phyloP scores from a whole-genome alignment of 768 basidiomycete genomes.

The Psilocybe azurescens region DNA sequence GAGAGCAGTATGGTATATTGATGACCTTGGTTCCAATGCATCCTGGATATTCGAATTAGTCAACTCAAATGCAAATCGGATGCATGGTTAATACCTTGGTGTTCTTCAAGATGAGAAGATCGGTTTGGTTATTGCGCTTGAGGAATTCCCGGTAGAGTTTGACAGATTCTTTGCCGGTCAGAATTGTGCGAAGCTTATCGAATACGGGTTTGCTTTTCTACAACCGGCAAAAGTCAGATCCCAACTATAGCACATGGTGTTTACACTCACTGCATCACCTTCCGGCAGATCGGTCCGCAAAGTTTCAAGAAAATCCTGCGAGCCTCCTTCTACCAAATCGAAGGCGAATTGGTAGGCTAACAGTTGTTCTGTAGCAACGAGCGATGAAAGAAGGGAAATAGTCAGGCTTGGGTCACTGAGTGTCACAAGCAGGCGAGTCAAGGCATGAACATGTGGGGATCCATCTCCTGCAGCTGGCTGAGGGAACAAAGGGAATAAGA shows the following conservation, averaged over 20 bases:
- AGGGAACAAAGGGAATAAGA: slow-evolving; percentile 87
- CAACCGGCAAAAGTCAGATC: not conserved
- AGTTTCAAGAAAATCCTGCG: slow-evolving; percentile 89
- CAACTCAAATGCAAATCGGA: not conserved
- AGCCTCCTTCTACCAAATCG: slow-evolving; percentile 92
- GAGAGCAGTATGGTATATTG: slow-evolving; percentile 96
- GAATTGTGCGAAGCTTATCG: slow-evolving; percentile 80
- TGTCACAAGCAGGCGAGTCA: slow-evolving; percentile 91
- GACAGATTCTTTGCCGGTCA: slow-evolving; percentile 91
- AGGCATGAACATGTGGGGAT: slow-evolving; percentile 76
- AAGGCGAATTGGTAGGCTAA: slow-evolving; percentile 96
- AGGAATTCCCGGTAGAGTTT: slow-evolving; percentile 96
- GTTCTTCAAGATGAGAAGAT: slow-evolving; percentile 88
- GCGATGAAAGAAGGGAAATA: slow-evolving; percentile 70
- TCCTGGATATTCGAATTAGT: slow-evolving; percentile 56
- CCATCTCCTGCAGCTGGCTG: slow-evolving; percentile 71
- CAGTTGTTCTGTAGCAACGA: slow-evolving; percentile 73
- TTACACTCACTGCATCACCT: slow-evolving; percentile 59
- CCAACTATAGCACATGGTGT: not conserved
- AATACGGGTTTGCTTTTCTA: slow-evolving; percentile 68
- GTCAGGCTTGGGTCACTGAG: slow-evolving; percentile 84
- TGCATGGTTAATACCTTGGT: slow-evolving; percentile 67
- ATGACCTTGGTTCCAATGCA: slow-evolving; percentile 89
- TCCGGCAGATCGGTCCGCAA: slow-evolving; percentile 73
- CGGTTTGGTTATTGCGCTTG: slow-evolving; percentile 91